Evolutionary conservation across 1,284 basidiomycete species (phyloP), one percentile per base, ranked within the genome.

Genomic region (Anthracocystis walkeri): DNA sequence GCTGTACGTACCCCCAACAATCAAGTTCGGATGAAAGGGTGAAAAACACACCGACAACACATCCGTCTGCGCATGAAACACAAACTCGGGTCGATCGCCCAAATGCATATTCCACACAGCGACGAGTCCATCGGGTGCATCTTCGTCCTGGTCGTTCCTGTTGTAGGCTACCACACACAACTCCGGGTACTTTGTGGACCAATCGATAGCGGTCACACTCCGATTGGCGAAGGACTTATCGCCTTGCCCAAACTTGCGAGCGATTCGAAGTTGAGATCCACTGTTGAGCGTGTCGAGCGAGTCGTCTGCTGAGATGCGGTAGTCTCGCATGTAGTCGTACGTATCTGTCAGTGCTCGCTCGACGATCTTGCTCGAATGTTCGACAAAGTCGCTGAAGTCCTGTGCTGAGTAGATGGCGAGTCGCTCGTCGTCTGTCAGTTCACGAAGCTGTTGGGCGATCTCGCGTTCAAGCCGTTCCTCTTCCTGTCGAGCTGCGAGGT

Each of bases 181-280:
- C 86, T 99, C 97, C 8, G 95, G 95, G 80, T 94, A 97, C 94
- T 97, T 96, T 1, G 93, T 92, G 56, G 94, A 97, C 97, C 97
- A 99, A 84, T 98, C 97, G 16, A 98, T 88, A 74, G 93, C 94
- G 0, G 97, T 99, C 60, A 99, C 92, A 12, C 94, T 95, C 57
- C 97, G 88, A 80, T 95, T 94, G 84, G 92, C 77, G 57, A 76
- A 80, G 44, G 41, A 46, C 61, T 77, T 71, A n/a, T 82, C 79
- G 20, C 74, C 78, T 11, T n/a, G 31, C 2, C 74, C 69, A 54
- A 84, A 83, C 14, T 57, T 75, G 18, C 78, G 65, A 1, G 62
- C 50, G 5, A 75, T 55, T 18, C 79, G 71, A 18, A 82, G 49
- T 25, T 78, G 49, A 21, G 62, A 56, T 45, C 50, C 53, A 18